Base-by-base conservation (phyloP, 148 eudicot genomes). In the Agrostemma githago region DNA sequence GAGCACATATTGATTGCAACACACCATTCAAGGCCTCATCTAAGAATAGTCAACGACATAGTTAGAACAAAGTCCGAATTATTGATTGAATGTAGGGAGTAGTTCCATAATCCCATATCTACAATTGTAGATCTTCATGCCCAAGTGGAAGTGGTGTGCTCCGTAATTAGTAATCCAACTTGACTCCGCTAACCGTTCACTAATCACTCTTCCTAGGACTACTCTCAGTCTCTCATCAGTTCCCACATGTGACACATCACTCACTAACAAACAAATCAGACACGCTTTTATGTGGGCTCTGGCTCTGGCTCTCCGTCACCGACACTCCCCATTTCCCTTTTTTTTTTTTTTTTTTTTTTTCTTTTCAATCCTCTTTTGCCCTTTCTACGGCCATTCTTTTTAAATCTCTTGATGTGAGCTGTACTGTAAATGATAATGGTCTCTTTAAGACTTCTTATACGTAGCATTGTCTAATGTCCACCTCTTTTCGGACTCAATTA, bases 241-340 rank as follows among this genome's bases (percentile, higher is more conserved):
- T 60, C 34, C 34, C n/a, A 61, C 81, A 79, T 79, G 81, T 79
- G 81, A 79, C 70, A 8, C 37, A 16, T 61, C 14, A 44, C n/a
- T 61, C 14, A 44, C 75, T 37, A 63, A 0, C 46, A 62, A 34
- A 70, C 69, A 66, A 66, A 65, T n/a, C 39, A 69, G 69, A 69
- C 78, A 57, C 71, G 71, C 39, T 51, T 70, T 64, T 56, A 2
- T 2, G 2, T 14, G 3, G 58, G 72, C 75, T 11, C 82, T 67
- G 58, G 72, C 75, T 11, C 82, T 67, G 40, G 34, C 73, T 38
- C 61, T 34, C 60, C 82, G 57, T 79, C 82, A 79, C 79, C 79
- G 82, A 79, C 82, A 71, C 75, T 40, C 71, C 21, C 51, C 26
- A 74, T 63, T 9, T 62, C 42, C 37, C 38, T 5, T 15, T 14